These are phyloP conservation scores for Xeromyces bisporus DNA, from an alignment of 495 filamentous ascomycete species.

Conservation along the genomic window DNA sequence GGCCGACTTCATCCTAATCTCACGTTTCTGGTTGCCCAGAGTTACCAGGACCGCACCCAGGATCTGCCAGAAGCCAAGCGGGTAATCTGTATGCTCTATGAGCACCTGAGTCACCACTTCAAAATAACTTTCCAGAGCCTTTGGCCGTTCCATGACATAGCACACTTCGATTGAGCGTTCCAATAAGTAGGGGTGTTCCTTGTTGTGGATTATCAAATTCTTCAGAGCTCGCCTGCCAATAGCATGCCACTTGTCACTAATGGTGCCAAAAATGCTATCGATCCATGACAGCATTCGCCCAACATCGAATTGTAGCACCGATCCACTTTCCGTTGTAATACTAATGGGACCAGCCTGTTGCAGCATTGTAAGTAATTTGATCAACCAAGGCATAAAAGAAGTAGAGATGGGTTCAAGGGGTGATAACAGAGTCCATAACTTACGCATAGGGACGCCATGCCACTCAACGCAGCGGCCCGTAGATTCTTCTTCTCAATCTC, in stretches of 20 bases:
- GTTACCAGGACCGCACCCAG: slow-evolving; percentile 78
- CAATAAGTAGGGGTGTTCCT: slow-evolving; percentile 62
- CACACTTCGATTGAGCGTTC: slow-evolving; percentile 79
- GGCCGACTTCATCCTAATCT: slow-evolving; percentile 75
- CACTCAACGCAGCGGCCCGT: slow-evolving; percentile 74
- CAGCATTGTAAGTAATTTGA: slow-evolving; percentile 3
- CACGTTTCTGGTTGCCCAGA: slow-evolving; percentile 74
- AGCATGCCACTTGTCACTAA: slow-evolving; percentile 77
- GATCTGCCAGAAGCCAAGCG: slow-evolving; percentile 76
- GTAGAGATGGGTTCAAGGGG: no score
- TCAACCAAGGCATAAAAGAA: slow-evolving; percentile 1
- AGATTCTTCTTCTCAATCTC: slow-evolving; percentile 93
- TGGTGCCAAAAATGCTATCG: slow-evolving; percentile 77
- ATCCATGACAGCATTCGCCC: slow-evolving; percentile 88
- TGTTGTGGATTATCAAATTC: slow-evolving; percentile 82
- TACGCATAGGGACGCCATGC: slow-evolving; percentile 89
- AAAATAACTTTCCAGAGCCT: slow-evolving; percentile 88
- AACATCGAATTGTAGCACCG: slow-evolving; percentile 76
- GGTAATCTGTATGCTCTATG: slow-evolving; percentile 60
- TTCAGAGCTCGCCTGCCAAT: slow-evolving; percentile 81
- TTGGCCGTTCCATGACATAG: slow-evolving; percentile 51
- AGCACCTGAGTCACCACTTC: slow-evolving; percentile 80
- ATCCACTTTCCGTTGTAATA: slow-evolving; percentile 68
- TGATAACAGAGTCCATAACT: slow-evolving; percentile 8
- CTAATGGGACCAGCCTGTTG: slow-evolving; percentile 66